phyloP scores from a whole-genome alignment of 2,329 filamentous ascomycete species.

The Colletotrichum agaves region DNA sequence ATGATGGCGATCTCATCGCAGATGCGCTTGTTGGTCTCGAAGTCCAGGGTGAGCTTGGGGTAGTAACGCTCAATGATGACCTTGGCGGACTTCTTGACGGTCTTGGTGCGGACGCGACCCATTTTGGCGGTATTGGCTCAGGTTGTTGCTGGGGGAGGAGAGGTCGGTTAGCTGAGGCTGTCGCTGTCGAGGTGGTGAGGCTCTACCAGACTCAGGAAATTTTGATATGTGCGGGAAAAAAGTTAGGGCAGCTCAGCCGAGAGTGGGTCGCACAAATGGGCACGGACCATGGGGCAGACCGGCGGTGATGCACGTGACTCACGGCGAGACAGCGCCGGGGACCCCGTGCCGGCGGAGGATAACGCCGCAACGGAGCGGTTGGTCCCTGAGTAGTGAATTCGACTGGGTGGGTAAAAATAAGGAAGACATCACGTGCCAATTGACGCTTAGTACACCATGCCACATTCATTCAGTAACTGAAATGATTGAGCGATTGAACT shows the following conservation, averaged over 20 bases:
- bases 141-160: slow-evolving; percentile 46
- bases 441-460: no score
- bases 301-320: neutral
- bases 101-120: slow-evolving; percentile 78
- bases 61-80: slow-evolving; percentile 99
- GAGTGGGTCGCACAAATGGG: neutral
- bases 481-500: neutral
- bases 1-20: slow-evolving; percentile 99
- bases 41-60: slow-evolving; percentile 98
- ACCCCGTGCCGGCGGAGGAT: neutral
- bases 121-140: slow-evolving; percentile 68
- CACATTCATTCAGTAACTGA: no score
- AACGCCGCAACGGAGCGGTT: no score
- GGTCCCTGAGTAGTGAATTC: no score
- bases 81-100: slow-evolving; percentile 87
- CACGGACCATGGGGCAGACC: slow-evolving; percentile 26
- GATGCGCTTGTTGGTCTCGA: slow-evolving; percentile 99
- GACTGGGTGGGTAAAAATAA: no score
- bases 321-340: neutral
- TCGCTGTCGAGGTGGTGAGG: slow-evolving; percentile 54
- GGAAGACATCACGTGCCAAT: no score
- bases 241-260: slow-evolving; percentile 25
- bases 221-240: slow-evolving; percentile 15
- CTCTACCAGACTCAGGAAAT: neutral
- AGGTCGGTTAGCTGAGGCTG: slow-evolving; percentile 56